Percentiles rank a stretch among this genome's conserved stretches.
Evolutionary conservation across 2,329 filamentous ascomycete genomes (phyloP).

Genomic region (Curvularia sp.): DNA sequence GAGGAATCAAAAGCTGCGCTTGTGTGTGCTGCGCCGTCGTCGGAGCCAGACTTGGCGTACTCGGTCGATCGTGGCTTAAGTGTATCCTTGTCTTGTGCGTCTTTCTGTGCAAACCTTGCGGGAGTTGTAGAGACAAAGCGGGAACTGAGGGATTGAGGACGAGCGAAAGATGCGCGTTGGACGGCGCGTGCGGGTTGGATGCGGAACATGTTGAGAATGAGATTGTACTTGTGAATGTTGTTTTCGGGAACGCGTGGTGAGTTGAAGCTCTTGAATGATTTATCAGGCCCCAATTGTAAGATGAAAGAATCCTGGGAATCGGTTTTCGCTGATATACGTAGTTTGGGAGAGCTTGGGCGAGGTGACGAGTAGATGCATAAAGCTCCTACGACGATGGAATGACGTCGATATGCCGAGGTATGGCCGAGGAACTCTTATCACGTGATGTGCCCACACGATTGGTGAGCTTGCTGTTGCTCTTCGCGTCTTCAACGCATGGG

Average conservation of each 20-base stretch:
- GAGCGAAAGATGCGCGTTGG: constrained; percentile 25
- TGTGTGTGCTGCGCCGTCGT: constrained; percentile 61
- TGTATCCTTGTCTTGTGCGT: constrained; percentile 60
- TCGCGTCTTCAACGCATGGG: background rate
- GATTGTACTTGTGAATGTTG: background rate
- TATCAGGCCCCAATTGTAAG: background rate
- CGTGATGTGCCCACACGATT: background rate
- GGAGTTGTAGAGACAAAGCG: constrained; percentile 37
- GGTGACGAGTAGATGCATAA: constrained; percentile 20
- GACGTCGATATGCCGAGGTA: constrained; percentile 1
- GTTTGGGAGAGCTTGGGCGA: constrained; percentile 5
- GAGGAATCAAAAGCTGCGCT: constrained; percentile 73
- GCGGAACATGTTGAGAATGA: constrained; percentile 35
- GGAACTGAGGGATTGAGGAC: constrained; percentile 14
- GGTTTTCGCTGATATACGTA: background rate
- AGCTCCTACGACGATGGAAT: constrained; percentile 5
- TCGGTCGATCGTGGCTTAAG: constrained; percentile 72
- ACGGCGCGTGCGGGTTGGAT: constrained; percentile 31
- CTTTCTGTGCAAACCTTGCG: constrained; percentile 47
- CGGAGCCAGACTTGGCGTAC: constrained; percentile 71
- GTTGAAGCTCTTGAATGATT: background rate
- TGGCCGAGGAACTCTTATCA: background rate
- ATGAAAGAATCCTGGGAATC: background rate
- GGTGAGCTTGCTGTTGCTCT: background rate
- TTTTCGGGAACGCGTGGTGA: background rate